These are phyloP conservation scores for Mortierella alpina DNA, from an alignment of 192 early-diverging fungal species.

Conservation along the genomic window DNA sequence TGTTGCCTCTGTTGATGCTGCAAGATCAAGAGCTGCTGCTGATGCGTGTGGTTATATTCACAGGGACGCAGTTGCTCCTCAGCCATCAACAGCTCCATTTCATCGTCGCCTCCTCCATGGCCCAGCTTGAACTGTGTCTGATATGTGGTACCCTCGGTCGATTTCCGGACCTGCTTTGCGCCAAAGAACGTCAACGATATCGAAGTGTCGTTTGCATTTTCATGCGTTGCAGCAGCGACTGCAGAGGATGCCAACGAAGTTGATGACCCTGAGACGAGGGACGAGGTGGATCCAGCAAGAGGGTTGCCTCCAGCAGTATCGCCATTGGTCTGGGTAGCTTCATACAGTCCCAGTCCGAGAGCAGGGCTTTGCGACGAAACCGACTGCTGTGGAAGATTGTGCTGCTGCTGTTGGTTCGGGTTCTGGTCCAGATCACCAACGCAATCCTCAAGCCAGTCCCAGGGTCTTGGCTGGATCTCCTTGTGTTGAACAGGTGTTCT, in stretches of 20 bases:
- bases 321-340: conserved; percentile 19
- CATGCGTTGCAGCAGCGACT: not conserved
- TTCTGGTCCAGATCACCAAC: conserved; percentile 51
- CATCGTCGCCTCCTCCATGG: conserved; percentile 47
- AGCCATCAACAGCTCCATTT: conserved; percentile 22
- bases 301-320: conserved; percentile 2
- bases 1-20: conserved; percentile 34
- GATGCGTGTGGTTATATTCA: conserved; percentile 38
- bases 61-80: conserved; percentile 40
- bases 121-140: conserved; percentile 40
- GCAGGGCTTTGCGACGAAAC: conserved; percentile 13
- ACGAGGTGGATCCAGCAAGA: conserved; percentile 7
- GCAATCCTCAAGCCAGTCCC: conserved; percentile 69
- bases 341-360: conserved; percentile 26
- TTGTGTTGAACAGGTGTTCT: conserved; percentile 31
- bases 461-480: conserved; percentile 58
- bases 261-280: conserved; percentile 3
- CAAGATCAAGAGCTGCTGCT: conserved; percentile 34
- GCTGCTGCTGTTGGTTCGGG: conserved; percentile 9
- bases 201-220: conserved; percentile 41
- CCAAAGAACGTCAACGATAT: conserved; percentile 50
- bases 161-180: conserved; percentile 42
- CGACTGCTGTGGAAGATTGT: conserved; percentile 3
- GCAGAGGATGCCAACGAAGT: not conserved
- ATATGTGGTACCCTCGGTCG: conserved; percentile 41